Percentiles rank a stretch among this genome's conserved stretches.
Evolutionary conservation across 192 early-diverging fungal species (phyloP).

Genomic region (Mortierella hygrophila): DNA sequence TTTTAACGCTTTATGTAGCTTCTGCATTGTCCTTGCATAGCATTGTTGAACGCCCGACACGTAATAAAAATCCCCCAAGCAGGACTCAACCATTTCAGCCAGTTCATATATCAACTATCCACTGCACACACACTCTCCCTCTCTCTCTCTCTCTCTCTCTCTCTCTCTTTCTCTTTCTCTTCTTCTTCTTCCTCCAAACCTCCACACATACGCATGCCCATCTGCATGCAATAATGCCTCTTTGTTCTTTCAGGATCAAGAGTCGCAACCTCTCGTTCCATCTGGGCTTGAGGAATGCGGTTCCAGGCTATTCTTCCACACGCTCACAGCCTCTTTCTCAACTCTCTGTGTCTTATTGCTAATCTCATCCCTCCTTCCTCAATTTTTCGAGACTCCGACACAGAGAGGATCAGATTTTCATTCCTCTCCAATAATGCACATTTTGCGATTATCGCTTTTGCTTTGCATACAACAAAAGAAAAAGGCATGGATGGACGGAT

Average conservation of each 20-base stretch:
- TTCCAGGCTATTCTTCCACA: neutral
- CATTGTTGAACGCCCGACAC: neutral
- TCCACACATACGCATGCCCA: too few relatives aligned
- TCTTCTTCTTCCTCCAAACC: too few relatives aligned
- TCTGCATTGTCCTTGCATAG: conserved; percentile 33
- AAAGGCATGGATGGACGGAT: too few relatives aligned
- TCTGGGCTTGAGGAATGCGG: neutral
- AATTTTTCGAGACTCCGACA: neutral
- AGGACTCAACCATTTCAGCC: neutral
- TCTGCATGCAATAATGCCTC: too few relatives aligned
- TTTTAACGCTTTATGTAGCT: conserved; percentile 4
- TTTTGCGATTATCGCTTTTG: too few relatives aligned
- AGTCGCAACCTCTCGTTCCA: too few relatives aligned
- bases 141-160: too few relatives aligned
- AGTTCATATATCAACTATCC: neutral
- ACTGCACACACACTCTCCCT: too few relatives aligned
- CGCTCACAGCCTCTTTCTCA: neutral
- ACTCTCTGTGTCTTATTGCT: neutral
- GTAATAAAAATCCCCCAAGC: neutral
- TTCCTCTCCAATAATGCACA: neutral
- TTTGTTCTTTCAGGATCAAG: too few relatives aligned
- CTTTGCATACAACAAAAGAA: too few relatives aligned
- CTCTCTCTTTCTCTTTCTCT: too few relatives aligned
- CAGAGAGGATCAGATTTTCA: neutral
- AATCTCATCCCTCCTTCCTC: neutral